These are phyloP conservation scores for Bifiguratus adelaidae DNA, from an alignment of 192 early-diverging fungal species.

Conservation along the genomic window DNA sequence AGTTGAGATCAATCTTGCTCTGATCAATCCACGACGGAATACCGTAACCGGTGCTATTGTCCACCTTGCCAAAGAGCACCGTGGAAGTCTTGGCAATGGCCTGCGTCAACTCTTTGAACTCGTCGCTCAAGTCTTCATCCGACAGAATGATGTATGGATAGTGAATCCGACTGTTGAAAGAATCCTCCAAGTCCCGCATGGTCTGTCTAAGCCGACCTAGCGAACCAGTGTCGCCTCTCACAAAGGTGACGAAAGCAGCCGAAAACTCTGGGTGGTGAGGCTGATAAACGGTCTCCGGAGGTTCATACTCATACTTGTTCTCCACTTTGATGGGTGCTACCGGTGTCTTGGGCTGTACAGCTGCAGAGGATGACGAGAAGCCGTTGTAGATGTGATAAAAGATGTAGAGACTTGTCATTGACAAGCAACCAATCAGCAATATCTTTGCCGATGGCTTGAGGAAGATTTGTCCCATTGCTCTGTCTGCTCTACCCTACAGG, in stretches of 20 bases:
- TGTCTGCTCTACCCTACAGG: too few relatives aligned
- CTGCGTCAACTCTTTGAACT: slow-evolving; percentile 15
- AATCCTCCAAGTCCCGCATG: slow-evolving; percentile 19
- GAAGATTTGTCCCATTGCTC: too few relatives aligned
- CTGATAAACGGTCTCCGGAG: neutral
- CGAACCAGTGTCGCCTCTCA: neutral
- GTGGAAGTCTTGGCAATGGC: slow-evolving; percentile 7
- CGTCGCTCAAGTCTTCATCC: slow-evolving; percentile 6
- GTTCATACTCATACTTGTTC: neutral
- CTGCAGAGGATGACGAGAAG: too few relatives aligned
- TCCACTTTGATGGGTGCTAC: too few relatives aligned
- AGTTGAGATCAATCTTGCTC: too few relatives aligned
- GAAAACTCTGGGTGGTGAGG: slow-evolving; percentile 1
- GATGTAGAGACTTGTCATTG: too few relatives aligned
- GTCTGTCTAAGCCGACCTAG: slow-evolving; percentile 9
- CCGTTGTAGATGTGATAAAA: too few relatives aligned
- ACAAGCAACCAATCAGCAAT: too few relatives aligned
- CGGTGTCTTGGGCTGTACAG: too few relatives aligned
- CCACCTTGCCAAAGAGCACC: slow-evolving; percentile 14
- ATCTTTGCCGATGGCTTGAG: too few relatives aligned
- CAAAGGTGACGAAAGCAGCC: slow-evolving; percentile 13
- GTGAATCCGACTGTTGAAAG: slow-evolving; percentile 8
- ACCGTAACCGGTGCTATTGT: slow-evolving; percentile 5
- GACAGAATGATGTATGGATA: slow-evolving; percentile 25
- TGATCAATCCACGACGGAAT: slow-evolving; percentile 8